Evolutionary conservation across 352 stramenopile species (phyloP).

Genomic region (Blastocystis sp.): DNA sequence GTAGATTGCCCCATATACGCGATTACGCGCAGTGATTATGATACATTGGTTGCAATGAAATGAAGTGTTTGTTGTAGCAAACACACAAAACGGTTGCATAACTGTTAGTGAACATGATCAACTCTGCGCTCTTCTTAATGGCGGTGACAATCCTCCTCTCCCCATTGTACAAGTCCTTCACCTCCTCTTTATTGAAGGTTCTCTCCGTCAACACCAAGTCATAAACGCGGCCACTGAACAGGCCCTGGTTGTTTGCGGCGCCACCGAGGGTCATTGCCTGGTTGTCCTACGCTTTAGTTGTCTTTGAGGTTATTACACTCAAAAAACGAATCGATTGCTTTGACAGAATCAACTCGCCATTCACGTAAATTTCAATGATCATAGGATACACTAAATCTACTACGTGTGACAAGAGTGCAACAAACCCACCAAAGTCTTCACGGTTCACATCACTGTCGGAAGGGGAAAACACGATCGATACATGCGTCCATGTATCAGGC

Average conservation of each 20-base stretch:
- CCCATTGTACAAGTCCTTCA: slow-evolving; percentile 10
- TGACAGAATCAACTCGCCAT: slow-evolving; percentile 12
- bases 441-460: neutral
- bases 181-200: neutral
- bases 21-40: slow-evolving; percentile 37
- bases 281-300: neutral
- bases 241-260: neutral
- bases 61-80: slow-evolving; percentile 21
- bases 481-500: slow-evolving; percentile 25
- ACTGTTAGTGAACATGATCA: neutral
- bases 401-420: neutral
- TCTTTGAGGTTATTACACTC: neutral
- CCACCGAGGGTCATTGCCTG: slow-evolving; percentile 7
- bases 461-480: slow-evolving; percentile 36
- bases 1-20: slow-evolving; percentile 37
- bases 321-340: slow-evolving; percentile 35
- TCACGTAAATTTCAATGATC: slow-evolving; percentile 46
- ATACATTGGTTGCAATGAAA: neutral
- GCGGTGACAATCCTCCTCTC: neutral
- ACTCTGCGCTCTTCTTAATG: neutral
- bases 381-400: slow-evolving; percentile 40
- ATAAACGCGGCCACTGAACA: slow-evolving; percentile 17
- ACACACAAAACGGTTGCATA: neutral
- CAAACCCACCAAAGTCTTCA: neutral
- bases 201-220: slow-evolving; percentile 16